A percentile compares a stretch with the other conserved stretches of the same genome.
phyloP scores from a whole-genome alignment of 2,329 filamentous ascomycete genomes.

The Exophiala viscosa region DNA sequence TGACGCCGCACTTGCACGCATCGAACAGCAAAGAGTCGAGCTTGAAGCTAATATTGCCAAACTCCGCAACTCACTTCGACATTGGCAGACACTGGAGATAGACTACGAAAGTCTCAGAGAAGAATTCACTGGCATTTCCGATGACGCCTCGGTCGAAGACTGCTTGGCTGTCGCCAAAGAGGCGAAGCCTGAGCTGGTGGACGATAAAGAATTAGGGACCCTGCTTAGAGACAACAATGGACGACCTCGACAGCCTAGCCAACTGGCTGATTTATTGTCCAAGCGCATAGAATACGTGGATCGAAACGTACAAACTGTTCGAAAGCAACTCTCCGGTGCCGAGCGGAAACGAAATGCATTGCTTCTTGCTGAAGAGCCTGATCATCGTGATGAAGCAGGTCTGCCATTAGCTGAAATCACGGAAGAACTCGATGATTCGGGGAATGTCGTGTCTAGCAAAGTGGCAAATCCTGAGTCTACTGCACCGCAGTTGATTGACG shows the following conservation, averaged over 20 bases:
- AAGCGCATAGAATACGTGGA: slow-evolving; percentile 85
- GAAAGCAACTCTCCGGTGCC: slow-evolving; percentile 66
- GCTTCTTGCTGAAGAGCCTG: slow-evolving; percentile 57
- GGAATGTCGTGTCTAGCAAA: slow-evolving; percentile 69
- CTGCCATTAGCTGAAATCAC: slow-evolving; percentile 84
- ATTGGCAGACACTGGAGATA: slow-evolving; percentile 88
- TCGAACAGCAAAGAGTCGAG: slow-evolving; percentile 70
- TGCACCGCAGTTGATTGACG: slow-evolving; percentile 65
- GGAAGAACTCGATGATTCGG: slow-evolving; percentile 87
- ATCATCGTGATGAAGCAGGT: slow-evolving; percentile 62
- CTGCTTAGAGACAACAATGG: slow-evolving; percentile 47
- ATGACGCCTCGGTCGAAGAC: slow-evolving; percentile 49
- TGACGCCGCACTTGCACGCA: slow-evolving; percentile 57
- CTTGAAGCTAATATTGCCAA: slow-evolving; percentile 73
- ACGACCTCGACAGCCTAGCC: slow-evolving; percentile 48
- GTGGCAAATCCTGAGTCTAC: slow-evolving; percentile 65
- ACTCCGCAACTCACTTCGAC: slow-evolving; percentile 69
- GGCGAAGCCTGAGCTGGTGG: slow-evolving; percentile 43
- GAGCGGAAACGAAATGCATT: slow-evolving; percentile 68
- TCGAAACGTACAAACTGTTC: slow-evolving; percentile 70
- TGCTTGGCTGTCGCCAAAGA: slow-evolving; percentile 49
- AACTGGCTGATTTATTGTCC: slow-evolving; percentile 65
- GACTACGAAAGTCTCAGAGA: slow-evolving; percentile 89
- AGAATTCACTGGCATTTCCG: slow-evolving; percentile 61
- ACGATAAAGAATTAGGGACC: slow-evolving; percentile 52